phyloP scores from a whole-genome alignment of 1,139 yeast species.

The Hyphopichia pseudoburtonii region DNA sequence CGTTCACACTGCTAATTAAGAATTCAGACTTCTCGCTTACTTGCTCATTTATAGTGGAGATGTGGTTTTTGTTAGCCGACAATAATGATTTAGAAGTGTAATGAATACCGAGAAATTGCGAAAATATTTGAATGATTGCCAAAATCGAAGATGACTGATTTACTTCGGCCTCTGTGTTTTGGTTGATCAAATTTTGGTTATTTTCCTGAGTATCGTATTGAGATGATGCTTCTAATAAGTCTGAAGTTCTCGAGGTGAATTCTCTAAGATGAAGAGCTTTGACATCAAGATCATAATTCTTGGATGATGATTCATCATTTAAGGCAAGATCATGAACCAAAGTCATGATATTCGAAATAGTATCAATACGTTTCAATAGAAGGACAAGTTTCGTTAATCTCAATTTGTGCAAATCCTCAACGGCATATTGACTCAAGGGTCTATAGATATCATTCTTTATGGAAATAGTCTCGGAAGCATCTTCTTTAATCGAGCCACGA shows the following conservation, averaged over 20 bases:
- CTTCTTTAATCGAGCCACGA: background rate
- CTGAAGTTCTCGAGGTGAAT: constrained; percentile 66
- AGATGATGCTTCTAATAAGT: constrained; percentile 61
- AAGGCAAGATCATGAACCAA: constrained; percentile 22
- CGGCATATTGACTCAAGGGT: constrained; percentile 2
- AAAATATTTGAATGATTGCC: constrained; percentile 53
- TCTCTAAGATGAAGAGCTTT: constrained; percentile 59
- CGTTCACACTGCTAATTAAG: constrained; percentile 24
- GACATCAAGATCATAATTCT: constrained; percentile 30
- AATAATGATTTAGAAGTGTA: constrained; percentile 55
- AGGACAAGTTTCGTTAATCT: constrained; percentile 26
- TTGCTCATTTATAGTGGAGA: constrained; percentile 32
- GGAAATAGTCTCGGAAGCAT: background rate
- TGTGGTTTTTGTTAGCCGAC: constrained; percentile 39
- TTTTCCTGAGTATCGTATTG: constrained; percentile 12
- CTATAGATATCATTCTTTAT: too few species aligned
- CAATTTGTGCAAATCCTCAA: constrained; percentile 17
- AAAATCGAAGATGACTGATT: constrained; percentile 48
- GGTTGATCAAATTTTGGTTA: constrained; percentile 9
- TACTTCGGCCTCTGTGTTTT: constrained; percentile 25
- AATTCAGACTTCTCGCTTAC: constrained; percentile 24
- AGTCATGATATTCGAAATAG: constrained; percentile 34
- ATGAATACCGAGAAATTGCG: constrained; percentile 49
- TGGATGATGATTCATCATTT: background rate
- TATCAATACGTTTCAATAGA: constrained; percentile 30